Evolutionary conservation across 106 monocot species (phyloP), one percentile per base, ranked within the genome.

Genomic region (Iris macrosiphon): DNA sequence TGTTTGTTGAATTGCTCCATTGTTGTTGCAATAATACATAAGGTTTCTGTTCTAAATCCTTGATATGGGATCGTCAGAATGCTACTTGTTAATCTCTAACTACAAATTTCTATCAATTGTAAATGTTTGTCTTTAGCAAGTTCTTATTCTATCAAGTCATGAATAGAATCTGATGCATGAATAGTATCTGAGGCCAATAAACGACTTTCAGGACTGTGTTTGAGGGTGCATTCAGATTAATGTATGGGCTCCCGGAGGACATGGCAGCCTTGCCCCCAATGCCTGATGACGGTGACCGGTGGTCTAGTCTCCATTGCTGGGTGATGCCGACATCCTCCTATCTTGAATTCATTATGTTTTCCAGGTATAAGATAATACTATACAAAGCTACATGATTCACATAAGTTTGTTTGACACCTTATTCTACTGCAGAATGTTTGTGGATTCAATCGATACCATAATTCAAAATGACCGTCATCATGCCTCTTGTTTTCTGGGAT

Each of bases 311-410:
- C 32, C 82, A 96, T 61, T 83, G 95, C 49, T 96, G 95, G 95
- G 82, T 90, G 59, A 89, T 96, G 89, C 89, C 95, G 37, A 96
- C 95, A 30, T 72, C 82, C 38, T 86, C 95, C 14, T 96, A 89
- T 48, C 66, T 96, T 31, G 79, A 96, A 54, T 96, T 89, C 31
- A 45, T 96, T 2, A 89, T 96, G 84, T 96, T 96, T 53, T 85
- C 95, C 24, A 76, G 89, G 95, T 96, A 76, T 16, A n/a, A n/a
- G n/a, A n/a, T n/a, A n/a, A n/a, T n/a, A 6, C 48, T 31, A 35
- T 35, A 28, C 6, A 14, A 44, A 29, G 1, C 5, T 23, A 1
- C 10, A 24, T 19, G 1, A n/a, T n/a, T 29, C 50, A 28, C 2
- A 50, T 10, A 20, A 22, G n/a, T 30, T 51, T 40, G 10, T 35